Conservation (phyloP, 805 yeast species). For the Schwanniomyces sp. region DNA sequence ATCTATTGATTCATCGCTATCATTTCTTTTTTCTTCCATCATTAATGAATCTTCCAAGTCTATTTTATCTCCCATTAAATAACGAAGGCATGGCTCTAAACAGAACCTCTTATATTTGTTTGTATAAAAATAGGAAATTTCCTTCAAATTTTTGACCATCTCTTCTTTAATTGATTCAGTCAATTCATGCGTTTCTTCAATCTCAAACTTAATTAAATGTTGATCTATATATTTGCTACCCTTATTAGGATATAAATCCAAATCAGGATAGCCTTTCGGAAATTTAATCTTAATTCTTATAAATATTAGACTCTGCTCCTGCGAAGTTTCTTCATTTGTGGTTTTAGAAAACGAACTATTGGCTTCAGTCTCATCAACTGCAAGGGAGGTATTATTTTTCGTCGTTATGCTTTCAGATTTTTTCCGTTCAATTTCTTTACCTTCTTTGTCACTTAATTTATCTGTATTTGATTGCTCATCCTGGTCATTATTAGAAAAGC, state of each 20-base stretch:
- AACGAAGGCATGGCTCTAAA: conserved; percentile 76
- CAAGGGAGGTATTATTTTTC: neutral
- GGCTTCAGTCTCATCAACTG: conserved; percentile 2
- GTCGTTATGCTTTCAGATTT: neutral
- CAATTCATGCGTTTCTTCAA: conserved; percentile 81
- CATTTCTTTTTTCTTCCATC: conserved; percentile 17
- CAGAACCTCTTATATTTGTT: conserved; percentile 60
- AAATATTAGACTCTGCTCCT: conserved; percentile 52
- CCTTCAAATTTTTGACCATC: conserved; percentile 51
- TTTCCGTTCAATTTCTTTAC: conserved; percentile 5
- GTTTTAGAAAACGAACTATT: conserved; percentile 1
- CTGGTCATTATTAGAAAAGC: neutral
- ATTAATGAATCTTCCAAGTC: conserved; percentile 38
- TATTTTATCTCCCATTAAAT: conserved; percentile 76
- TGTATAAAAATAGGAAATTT: conserved; percentile 58
- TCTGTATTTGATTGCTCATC: conserved; percentile 1
- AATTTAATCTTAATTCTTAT: conserved; percentile 68
- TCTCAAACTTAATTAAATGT: conserved; percentile 43
- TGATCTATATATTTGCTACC: conserved; percentile 16
- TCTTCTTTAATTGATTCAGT: conserved; percentile 47
- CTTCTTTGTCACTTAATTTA: conserved; percentile 1
- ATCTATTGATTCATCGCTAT: conserved; percentile 22
- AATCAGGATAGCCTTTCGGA: conserved; percentile 71
- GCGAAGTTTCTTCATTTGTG: conserved; percentile 35
- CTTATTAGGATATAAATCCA: conserved; percentile 22